A percentile compares a stretch with the other conserved stretches of the same genome.
Evolutionary conservation across 2,329 filamentous ascomycete genomes (phyloP).

Genomic region (Thelonectria olida): DNA sequence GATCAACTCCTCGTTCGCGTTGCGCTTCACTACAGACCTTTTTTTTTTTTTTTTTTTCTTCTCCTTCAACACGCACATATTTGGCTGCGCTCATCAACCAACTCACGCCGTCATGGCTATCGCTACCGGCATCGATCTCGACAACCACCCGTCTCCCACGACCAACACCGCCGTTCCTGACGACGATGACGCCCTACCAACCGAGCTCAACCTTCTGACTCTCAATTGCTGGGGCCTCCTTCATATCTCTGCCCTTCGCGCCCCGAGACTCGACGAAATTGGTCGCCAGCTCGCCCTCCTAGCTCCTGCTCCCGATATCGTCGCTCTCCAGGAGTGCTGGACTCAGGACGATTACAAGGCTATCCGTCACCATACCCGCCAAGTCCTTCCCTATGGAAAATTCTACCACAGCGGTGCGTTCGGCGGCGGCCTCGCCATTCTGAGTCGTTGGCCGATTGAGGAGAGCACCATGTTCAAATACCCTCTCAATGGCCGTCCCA

Average conservation of each 20-base stretch:
- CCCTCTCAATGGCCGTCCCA: slow-evolving; percentile 91
- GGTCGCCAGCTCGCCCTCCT: slow-evolving; percentile 78
- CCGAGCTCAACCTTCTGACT: slow-evolving; percentile 80
- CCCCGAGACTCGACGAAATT: slow-evolving; percentile 83
- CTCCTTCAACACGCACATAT: not conserved
- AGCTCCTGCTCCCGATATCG: slow-evolving; percentile 79
- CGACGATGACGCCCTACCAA: slow-evolving; percentile 50
- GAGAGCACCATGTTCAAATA: slow-evolving; percentile 88
- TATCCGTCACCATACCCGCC: slow-evolving; percentile 77
- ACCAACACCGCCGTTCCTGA: slow-evolving; percentile 26
- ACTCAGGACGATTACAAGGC: slow-evolving; percentile 83
- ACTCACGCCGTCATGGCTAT: slow-evolving; percentile 31
- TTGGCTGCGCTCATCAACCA: not conserved
- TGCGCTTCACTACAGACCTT: not conserved
- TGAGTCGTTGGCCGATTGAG: slow-evolving; percentile 92
- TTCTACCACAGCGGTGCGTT: slow-evolving; percentile 93
- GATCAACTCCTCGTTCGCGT: not conserved
- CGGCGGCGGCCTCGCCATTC: slow-evolving; percentile 86
- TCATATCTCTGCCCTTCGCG: slow-evolving; percentile 80
- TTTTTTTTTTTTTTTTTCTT: too few species aligned
- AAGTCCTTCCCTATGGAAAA: slow-evolving; percentile 87
- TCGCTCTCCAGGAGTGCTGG: slow-evolving; percentile 96
- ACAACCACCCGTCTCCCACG: slow-evolving; percentile 32
- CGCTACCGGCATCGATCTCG: slow-evolving; percentile 29
- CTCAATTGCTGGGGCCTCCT: slow-evolving; percentile 98